phyloP scores from a whole-genome alignment of 257 asterid species.

The Solanum pinnatisectum region DNA sequence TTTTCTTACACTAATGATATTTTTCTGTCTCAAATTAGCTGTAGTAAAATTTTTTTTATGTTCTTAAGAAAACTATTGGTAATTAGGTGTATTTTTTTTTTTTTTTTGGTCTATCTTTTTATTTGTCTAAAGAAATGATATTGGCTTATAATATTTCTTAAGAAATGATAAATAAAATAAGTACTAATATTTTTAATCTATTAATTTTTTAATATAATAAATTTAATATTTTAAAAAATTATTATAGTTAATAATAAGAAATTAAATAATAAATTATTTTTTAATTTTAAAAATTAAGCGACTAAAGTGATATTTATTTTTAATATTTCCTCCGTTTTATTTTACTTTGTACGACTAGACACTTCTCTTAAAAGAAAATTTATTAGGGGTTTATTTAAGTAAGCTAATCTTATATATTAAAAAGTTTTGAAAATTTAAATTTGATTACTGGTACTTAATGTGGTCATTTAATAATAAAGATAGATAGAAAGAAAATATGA shows the following conservation, averaged over 20 bases:
- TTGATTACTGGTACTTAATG: not conserved
- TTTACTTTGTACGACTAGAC: not conserved
- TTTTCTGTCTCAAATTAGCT: too few species aligned
- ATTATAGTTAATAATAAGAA: too few species aligned
- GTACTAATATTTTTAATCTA: too few species aligned
- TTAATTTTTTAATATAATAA: too few species aligned
- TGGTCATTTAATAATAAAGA: not conserved
- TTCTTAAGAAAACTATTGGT: too few species aligned
- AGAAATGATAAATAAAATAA: too few species aligned
- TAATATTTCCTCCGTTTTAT: not conserved
- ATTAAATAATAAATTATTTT: too few species aligned
- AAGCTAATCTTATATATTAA: not conserved
- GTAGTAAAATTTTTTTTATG: too few species aligned
- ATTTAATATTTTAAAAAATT: too few species aligned
- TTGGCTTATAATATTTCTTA: fast-evolving
- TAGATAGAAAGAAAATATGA: not conserved
- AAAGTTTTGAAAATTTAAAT: not conserved
- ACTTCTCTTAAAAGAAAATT: not conserved
- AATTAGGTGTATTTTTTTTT: too few species aligned
- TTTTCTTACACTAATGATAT: not conserved
- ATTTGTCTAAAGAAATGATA: too few species aligned
- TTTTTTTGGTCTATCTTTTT: too few species aligned
- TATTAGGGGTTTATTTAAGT: not conserved
- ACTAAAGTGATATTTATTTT: not conserved
- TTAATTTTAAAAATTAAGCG: not conserved